Evolutionary conservation across 2,329 filamentous ascomycete genomes (phyloP).

Genomic region (Monilinia fructigena): DNA sequence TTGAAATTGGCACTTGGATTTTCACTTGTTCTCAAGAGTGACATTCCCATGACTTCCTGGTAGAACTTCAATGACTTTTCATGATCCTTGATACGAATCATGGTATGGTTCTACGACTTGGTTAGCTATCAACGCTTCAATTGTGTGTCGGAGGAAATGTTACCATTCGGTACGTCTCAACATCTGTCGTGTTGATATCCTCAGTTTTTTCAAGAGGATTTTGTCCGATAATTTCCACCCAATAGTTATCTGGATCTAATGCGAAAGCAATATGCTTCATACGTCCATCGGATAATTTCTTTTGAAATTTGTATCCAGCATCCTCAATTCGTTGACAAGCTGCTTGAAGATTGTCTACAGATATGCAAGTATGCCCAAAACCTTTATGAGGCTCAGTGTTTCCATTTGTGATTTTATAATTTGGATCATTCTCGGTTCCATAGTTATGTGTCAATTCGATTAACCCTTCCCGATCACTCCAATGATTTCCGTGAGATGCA

Average conservation of each 20-base stretch:
- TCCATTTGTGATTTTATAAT: constrained; percentile 81
- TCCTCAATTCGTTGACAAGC: constrained; percentile 88
- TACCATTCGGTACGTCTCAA: constrained; percentile 70
- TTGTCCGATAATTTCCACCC: constrained; percentile 78
- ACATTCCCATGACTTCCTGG: constrained; percentile 87
- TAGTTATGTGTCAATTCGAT: constrained; percentile 85
- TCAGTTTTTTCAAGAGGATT: constrained; percentile 71
- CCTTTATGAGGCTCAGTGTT: constrained; percentile 83
- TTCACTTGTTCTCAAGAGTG: constrained; percentile 70
- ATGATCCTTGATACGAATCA: constrained; percentile 87
- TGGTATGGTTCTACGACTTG: constrained; percentile 70
- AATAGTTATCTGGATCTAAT: constrained; percentile 83
- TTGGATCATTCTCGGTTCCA: constrained; percentile 81
- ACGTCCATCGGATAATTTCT: constrained; percentile 84
- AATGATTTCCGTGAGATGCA: constrained; percentile 67
- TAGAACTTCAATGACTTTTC: constrained; percentile 76
- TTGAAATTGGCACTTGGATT: constrained; percentile 73
- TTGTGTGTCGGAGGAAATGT: constrained; percentile 18
- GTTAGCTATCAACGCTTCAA: background rate
- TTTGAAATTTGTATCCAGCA: constrained; percentile 90
- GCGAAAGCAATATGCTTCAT: constrained; percentile 90
- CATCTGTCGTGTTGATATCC: constrained; percentile 68
- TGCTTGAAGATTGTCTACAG: constrained; percentile 79
- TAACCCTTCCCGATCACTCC: constrained; percentile 82
- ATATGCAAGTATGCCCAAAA: constrained; percentile 74